Evolutionary conservation across 2,329 filamentous ascomycete genomes (phyloP).

Genomic region (Mycocentrospora acerina): DNA sequence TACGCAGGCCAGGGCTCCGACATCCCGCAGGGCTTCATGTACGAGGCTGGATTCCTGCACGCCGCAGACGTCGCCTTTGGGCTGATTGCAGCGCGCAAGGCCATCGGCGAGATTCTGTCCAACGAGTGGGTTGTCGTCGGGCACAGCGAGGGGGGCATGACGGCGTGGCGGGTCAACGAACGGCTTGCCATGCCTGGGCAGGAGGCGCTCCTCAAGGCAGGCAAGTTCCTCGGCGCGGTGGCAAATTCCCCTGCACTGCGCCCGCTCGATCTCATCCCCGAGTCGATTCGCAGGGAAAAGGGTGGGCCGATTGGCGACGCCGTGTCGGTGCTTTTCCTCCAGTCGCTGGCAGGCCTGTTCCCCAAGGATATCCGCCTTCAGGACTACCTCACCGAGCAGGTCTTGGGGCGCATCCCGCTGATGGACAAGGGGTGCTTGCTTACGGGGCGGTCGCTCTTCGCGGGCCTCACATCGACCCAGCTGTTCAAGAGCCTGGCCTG

Average conservation of each 20-base stretch:
- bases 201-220: constrained; percentile 16
- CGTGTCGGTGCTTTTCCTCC: constrained; percentile 21
- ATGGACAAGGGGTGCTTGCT: constrained; percentile 19
- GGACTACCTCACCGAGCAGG: constrained; percentile 19
- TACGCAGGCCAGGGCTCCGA: constrained; percentile 20
- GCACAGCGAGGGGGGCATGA: constrained; percentile 27
- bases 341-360: constrained; percentile 16
- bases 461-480: constrained; percentile 10
- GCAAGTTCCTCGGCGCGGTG: constrained; percentile 21
- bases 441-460: constrained; percentile 16
- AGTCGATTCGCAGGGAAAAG: constrained; percentile 19
- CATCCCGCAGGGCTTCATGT: constrained; percentile 25
- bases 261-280: constrained; percentile 21
- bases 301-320: constrained; percentile 21
- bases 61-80: constrained; percentile 20
- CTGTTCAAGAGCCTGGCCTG: constrained; percentile 19
- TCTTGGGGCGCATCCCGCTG: constrained; percentile 15
- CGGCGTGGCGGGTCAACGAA: constrained; percentile 23
- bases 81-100: constrained; percentile 20
- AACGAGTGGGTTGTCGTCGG: constrained; percentile 21
- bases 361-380: constrained; percentile 13
- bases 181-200: constrained; percentile 22
- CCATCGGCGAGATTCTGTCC: constrained; percentile 16
- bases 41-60: constrained; percentile 22
- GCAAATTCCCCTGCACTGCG: constrained; percentile 24